Percentiles rank a stretch among this genome's conserved stretches.
Evolutionary conservation across 2,329 filamentous ascomycete species (phyloP).

Genomic region (Cytospora leucostoma): DNA sequence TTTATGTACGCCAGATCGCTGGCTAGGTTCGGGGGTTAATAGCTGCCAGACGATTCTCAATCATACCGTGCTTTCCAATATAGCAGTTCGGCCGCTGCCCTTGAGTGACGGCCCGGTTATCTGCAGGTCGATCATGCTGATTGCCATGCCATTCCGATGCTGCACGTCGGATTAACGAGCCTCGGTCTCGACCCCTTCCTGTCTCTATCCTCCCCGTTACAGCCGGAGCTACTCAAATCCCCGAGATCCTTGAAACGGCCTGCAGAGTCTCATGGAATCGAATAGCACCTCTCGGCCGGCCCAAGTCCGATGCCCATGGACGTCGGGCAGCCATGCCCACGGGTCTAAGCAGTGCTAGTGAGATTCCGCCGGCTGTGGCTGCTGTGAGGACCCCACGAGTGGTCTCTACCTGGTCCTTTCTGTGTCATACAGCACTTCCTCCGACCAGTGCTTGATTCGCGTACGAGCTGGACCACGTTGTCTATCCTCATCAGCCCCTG

Average conservation of each 20-base stretch:
- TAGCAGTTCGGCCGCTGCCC: background rate
- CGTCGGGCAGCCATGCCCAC: background rate
- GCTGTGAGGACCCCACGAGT: too few relatives aligned
- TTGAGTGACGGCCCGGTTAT: background rate
- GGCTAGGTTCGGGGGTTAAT: background rate
- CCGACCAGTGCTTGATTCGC: background rate
- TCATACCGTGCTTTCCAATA: too few relatives aligned
- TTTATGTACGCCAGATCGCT: background rate
- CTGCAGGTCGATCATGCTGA: background rate
- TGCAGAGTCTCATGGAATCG: background rate
- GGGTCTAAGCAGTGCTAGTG: too few relatives aligned
- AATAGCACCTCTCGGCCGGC: background rate
- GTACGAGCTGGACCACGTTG: background rate
- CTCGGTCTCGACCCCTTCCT: background rate
- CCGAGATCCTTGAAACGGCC: background rate
- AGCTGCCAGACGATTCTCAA: too few relatives aligned
- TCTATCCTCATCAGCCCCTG: slow-evolving; percentile 19
- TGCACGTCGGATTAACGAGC: background rate
- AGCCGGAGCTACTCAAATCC: too few relatives aligned
- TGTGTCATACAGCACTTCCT: background rate
- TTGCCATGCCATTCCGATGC: background rate
- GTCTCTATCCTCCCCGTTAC: too few relatives aligned
- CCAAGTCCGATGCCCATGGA: background rate
- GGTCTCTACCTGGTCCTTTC: background rate
- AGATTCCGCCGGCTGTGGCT: too few relatives aligned